phyloP scores from a whole-genome alignment of 1,284 basidiomycete species.

The Caloboletus firmus region DNA sequence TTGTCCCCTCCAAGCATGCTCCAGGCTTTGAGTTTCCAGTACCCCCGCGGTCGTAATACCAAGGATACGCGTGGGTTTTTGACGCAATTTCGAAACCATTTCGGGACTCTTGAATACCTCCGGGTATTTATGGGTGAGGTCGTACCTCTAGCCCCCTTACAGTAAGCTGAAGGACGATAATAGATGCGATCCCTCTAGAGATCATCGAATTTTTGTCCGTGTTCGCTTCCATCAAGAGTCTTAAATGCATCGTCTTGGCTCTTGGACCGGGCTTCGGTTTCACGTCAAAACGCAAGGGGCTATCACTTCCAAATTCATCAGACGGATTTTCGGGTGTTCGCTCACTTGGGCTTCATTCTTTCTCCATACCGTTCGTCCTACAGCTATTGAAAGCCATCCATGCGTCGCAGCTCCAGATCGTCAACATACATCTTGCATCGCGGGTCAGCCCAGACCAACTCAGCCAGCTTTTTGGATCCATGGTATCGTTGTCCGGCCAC shows the following conservation, averaged over 20 bases:
- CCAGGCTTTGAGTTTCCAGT: slow-evolving; percentile 20
- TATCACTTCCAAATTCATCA: neutral
- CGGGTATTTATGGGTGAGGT: slow-evolving; percentile 23
- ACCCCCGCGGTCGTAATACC: slow-evolving; percentile 15
- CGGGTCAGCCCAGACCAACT: slow-evolving; percentile 14
- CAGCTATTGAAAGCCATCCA: slow-evolving; percentile 16
- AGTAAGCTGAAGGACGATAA: neutral
- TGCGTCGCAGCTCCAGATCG: slow-evolving; percentile 12
- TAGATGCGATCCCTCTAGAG: slow-evolving; percentile 18
- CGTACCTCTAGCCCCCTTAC: neutral
- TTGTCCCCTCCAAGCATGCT: slow-evolving; percentile 12
- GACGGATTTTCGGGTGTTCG: slow-evolving; percentile 15
- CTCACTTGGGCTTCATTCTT: slow-evolving; percentile 23
- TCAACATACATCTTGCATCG: slow-evolving; percentile 25
- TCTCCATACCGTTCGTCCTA: slow-evolving; percentile 17
- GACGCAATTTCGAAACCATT: slow-evolving; percentile 17
- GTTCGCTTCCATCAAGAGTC: slow-evolving; percentile 18
- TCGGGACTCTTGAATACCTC: slow-evolving; percentile 13
- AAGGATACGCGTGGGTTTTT: slow-evolving; percentile 21
- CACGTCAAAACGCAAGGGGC: slow-evolving; percentile 9
- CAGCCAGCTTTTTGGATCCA: slow-evolving; percentile 6
- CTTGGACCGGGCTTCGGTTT: slow-evolving; percentile 15
- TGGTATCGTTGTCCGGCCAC: slow-evolving; percentile 12
- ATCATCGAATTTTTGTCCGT: slow-evolving; percentile 20
- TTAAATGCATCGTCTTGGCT: slow-evolving; percentile 20